Conservation (phyloP, 176 grass and related monocot genomes). For the Secale cereale region DNA sequence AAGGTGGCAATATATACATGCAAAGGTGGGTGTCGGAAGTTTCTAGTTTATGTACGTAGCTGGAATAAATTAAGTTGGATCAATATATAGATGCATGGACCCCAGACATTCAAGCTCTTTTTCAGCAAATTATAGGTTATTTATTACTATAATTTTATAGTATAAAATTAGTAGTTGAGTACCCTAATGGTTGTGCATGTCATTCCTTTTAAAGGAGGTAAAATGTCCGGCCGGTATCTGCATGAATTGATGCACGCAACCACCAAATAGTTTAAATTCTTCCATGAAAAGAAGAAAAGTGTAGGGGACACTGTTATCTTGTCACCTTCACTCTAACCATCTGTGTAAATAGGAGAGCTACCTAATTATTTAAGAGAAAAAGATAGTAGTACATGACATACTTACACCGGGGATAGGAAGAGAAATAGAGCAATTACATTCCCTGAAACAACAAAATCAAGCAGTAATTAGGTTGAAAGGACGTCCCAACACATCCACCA, state of each 20-base stretch:
- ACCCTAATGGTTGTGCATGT: background rate
- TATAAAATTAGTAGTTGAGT: background rate
- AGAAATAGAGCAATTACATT: conserved; percentile 75
- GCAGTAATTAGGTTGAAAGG: conserved; percentile 3
- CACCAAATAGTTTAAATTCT: no score
- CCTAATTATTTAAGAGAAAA: background rate
- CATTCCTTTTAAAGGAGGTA: background rate
- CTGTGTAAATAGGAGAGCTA: background rate
- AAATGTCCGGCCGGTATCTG: no score
- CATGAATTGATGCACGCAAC: no score
- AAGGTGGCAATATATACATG: background rate
- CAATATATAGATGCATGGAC: background rate
- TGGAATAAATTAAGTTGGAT: background rate
- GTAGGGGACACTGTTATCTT: background rate
- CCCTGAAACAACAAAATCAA: conserved; percentile 30
- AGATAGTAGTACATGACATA: background rate
- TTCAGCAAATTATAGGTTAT: background rate
- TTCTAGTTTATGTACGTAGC: conserved; percentile 4
- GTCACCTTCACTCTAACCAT: background rate
- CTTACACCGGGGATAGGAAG: conserved; percentile 78
- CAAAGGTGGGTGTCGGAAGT: background rate
- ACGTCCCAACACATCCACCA: background rate
- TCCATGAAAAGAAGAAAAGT: no score
- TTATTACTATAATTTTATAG: background rate
- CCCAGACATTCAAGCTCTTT: background rate